phyloP scores from a whole-genome alignment of 768 basidiomycete species.

The Auriscalpium microsporum region DNA sequence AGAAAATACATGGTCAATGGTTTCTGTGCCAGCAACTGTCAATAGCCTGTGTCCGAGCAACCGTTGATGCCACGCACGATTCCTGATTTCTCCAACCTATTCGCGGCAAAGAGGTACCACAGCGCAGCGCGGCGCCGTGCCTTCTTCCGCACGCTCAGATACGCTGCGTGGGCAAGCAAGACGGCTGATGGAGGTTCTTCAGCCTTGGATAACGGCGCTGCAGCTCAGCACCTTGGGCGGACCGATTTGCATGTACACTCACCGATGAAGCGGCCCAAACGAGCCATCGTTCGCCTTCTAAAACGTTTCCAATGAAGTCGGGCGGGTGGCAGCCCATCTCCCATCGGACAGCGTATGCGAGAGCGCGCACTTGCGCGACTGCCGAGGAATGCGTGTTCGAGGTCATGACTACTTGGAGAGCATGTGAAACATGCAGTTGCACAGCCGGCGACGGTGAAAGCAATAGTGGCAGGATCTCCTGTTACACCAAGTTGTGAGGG shows the following conservation, averaged over 20 bases:
- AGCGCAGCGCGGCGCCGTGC: slow-evolving; percentile 59
- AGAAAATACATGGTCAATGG: slow-evolving; percentile 78
- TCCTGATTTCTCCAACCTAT: slow-evolving; percentile 73
- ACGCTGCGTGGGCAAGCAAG: slow-evolving; percentile 73
- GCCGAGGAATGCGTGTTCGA: slow-evolving; percentile 43
- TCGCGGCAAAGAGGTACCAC: slow-evolving; percentile 75
- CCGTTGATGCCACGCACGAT: slow-evolving; percentile 45
- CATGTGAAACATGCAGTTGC: slow-evolving; percentile 51
- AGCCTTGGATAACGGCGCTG: slow-evolving; percentile 37
- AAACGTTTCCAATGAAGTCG: slow-evolving; percentile 47
- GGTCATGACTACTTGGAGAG: slow-evolving; percentile 42
- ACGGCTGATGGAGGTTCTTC: slow-evolving; percentile 77
- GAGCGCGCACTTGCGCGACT: slow-evolving; percentile 57
- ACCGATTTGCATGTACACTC: slow-evolving; percentile 21
- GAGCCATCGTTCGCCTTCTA: slow-evolving; percentile 81
- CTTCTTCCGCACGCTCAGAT: slow-evolving; percentile 51
- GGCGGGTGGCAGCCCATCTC: slow-evolving; percentile 49
- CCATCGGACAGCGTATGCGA: slow-evolving; percentile 70
- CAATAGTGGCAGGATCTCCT: slow-evolving; percentile 80
- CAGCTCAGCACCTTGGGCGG: too few relatives aligned
- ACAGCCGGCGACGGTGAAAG: slow-evolving; percentile 58
- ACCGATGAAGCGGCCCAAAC: slow-evolving; percentile 82
- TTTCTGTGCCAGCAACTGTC: slow-evolving; percentile 46
- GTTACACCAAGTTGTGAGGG: not conserved
- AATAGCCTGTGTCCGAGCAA: not conserved